Evolutionary conservation across 345 rosid species (phyloP), one percentile per base, ranked within the genome.

Genomic region (Chamaenerion angustifolium): DNA sequence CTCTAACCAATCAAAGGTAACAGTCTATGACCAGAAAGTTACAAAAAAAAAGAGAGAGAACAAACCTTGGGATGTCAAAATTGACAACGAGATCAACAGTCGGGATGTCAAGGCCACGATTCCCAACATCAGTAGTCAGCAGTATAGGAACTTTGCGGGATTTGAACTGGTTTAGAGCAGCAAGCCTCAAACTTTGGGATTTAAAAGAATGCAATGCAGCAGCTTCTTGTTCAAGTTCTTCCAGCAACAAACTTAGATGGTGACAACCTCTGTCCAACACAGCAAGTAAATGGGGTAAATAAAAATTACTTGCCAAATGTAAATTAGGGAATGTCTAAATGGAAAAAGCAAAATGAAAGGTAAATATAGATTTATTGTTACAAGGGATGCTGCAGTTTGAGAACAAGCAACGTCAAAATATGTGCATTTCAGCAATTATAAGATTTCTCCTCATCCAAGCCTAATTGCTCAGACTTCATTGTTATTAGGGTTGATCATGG

Each of bases 71-170:
- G 67, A 87, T 69, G 59, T 92, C 94, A 74, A 82, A 92, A 53
- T 92, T 92, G 59, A 92, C 69, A 46, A 87, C 94, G 57, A 92
- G 90, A 71, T 92, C 98, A 55, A 87, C 98, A 5, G 93, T 80
- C 43, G 95, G 98, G 78, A 87, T 87, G 70, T 87, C 98, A 72
- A 92, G 71, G 58, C 98, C 98, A 46, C 90, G 95, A 57, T 89
- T 84, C 37, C 85, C 98, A 68, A 92, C 94, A 78, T 92, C 96
- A 50, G 98, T 92, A 0, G 95, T 93, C 57, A 87, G 78, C 64
- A 92, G 54, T 60, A 87, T 63, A 31, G 94, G 74, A 55, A 72
- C 79, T 61, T 78, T 74, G 61, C 96, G 82, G 46, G 98, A 82
- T 71, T 92, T 92, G 70, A 92, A 87, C 48, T 62, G 77, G 62